These are phyloP conservation scores for Hydrangea macrophylla DNA, from an alignment of 148 eudicot genomes.

Conservation along the genomic window DNA sequence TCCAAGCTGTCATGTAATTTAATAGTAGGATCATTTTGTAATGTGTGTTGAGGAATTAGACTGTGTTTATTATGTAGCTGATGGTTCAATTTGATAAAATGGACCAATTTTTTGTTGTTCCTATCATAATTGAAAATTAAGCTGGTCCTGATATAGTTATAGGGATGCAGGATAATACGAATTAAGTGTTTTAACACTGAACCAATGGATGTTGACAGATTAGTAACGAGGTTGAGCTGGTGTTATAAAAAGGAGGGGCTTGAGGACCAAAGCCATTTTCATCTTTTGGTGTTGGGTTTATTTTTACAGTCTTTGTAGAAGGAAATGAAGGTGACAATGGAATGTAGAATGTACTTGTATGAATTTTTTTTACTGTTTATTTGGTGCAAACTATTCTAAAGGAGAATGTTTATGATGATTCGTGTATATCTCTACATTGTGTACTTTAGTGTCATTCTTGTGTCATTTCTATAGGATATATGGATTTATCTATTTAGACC, in stretches of 20 bases:
- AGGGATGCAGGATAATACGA: background rate
- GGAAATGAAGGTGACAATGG: background rate
- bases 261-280: background rate
- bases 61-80: too few species aligned
- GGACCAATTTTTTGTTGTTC: too few species aligned
- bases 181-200: background rate
- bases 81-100: too few species aligned
- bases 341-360: background rate
- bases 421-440: background rate
- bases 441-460: background rate
- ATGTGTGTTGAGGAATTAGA: too few species aligned
- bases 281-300: too few species aligned
- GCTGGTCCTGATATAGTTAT: background rate
- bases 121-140: too few species aligned
- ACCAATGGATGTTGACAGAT: background rate
- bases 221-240: background rate
- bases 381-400: background rate
- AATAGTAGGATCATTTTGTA: too few species aligned
- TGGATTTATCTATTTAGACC: too few species aligned
- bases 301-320: too few species aligned
- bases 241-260: background rate
- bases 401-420: too few species aligned
- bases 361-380: background rate
- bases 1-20: too few species aligned
- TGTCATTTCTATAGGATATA: too few species aligned